Evolutionary conservation across 441 rosid species (phyloP).

Genomic region (Adansonia grandidieri): DNA sequence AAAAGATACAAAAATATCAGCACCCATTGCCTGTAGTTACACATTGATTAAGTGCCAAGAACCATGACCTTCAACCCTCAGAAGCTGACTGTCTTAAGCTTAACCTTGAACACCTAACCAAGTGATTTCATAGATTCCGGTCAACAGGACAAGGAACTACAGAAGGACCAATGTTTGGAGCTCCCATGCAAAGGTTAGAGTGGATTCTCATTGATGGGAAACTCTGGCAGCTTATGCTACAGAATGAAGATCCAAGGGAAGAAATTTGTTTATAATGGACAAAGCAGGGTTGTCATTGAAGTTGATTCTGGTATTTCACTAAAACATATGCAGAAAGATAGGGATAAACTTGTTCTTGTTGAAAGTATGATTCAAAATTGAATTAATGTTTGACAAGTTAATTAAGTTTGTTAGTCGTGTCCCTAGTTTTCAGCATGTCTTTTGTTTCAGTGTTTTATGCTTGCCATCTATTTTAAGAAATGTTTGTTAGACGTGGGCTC

Average conservation of each 20-base stretch:
- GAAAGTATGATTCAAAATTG: too few species aligned
- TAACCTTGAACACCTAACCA: too few species aligned
- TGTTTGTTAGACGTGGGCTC: too few species aligned
- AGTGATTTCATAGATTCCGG: neutral
- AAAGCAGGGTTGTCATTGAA: constrained; percentile 58
- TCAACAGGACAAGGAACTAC: neutral
- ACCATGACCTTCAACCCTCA: neutral
- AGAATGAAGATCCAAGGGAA: constrained; percentile 67
- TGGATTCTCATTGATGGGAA: constrained; percentile 61
- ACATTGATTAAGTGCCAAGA: neutral
- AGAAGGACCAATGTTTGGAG: neutral
- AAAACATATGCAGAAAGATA: constrained; percentile 72
- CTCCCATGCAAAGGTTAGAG: constrained; percentile 21
- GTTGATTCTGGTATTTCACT: constrained; percentile 58
- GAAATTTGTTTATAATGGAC: constrained; percentile 60
- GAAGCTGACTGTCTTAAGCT: neutral
- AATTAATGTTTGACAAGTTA: too few species aligned
- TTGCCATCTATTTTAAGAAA: too few species aligned
- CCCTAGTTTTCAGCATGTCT: too few species aligned
- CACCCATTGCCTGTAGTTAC: neutral
- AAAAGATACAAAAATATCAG: neutral
- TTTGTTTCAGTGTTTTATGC: too few species aligned
- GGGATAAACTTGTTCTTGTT: constrained; percentile 65
- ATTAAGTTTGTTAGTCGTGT: too few species aligned
- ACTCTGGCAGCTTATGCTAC: constrained; percentile 72